Base-by-base conservation (phyloP, 2,329 filamentous ascomycete genomes). In the Ceratocystis diversiconidia region DNA sequence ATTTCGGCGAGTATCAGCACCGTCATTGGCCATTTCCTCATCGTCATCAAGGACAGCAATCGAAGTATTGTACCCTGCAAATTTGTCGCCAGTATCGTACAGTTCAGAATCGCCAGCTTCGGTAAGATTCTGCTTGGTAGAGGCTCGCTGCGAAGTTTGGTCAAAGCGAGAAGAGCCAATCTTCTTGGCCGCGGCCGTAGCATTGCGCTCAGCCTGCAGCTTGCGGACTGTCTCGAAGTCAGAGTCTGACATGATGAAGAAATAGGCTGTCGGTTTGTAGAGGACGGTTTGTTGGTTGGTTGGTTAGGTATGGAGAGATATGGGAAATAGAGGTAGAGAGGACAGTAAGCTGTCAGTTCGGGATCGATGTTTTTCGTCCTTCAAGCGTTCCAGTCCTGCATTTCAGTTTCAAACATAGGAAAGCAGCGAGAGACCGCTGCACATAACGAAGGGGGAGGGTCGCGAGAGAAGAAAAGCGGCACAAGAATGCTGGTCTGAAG, bases 171-270 rank as follows among this genome's bases (percentile, higher is more conserved):
- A 88, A 75, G 86, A 88, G 78, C 88, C 86, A 57, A 32, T 59
- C 80, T 92, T 92, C 80, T 90, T 94, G 69, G 80, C 82, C 72
- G 86, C 84, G 72, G 88, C 83, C 72, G 84, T 81, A 75, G 88
- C 87, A 77, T 95, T 95, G 75, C 92, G 90, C 87, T 95, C 91
- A 76, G 88, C 87, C 81, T 96, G 91, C 74, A 92, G 87, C 80
- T 86, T 88, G 78, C 86, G 86, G 76, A 95, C 88, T 73, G 86
- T 83, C 74, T 94, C 89, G 77, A 95, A 94, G 77, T 95, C 90
- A 76, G 88, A 87, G 79, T 86, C 83, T 77, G 84, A 85, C 84
- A 87, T 86, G 71, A 74, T 82, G 75, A 69, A 28, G 75, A 69
- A 28, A 6, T 70, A 36, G 44, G 3, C 22, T 17, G 41, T 22